Evolutionary conservation across 371 early-diverging fungal species (phyloP).

Genomic region (Syncephalis fuscata): DNA sequence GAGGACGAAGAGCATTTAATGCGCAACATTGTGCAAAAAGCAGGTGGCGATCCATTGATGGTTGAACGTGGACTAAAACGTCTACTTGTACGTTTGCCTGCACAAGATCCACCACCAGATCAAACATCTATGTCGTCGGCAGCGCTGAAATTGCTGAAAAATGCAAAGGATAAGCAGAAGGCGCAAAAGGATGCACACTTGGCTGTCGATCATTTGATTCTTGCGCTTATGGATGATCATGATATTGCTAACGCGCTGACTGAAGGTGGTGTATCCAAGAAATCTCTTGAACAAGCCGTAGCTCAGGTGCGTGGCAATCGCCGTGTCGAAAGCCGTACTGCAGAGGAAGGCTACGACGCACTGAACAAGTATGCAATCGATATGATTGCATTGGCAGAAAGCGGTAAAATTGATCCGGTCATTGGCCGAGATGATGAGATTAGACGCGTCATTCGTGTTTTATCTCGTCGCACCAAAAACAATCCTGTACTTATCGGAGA

Average conservation of each 20-base stretch:
- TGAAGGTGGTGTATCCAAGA: slow-evolving; percentile 50
- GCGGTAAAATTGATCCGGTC: slow-evolving; percentile 68
- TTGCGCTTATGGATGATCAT: slow-evolving; percentile 55
- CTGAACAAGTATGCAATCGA: slow-evolving; percentile 89
- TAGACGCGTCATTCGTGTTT: slow-evolving; percentile 59
- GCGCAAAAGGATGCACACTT: slow-evolving; percentile 73
- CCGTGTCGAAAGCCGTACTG: slow-evolving; percentile 65
- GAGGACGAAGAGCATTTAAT: slow-evolving; percentile 50
- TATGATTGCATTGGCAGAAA: slow-evolving; percentile 58
- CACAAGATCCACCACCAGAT: slow-evolving; percentile 75
- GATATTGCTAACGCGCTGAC: slow-evolving; percentile 38
- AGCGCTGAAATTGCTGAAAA: slow-evolving; percentile 38
- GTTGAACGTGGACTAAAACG: slow-evolving; percentile 68
- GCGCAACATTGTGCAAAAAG: slow-evolving; percentile 54
- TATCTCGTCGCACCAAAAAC: slow-evolving; percentile 77
- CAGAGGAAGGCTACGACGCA: slow-evolving; percentile 73
- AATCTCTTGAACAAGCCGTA: slow-evolving; percentile 59
- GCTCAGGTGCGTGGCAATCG: slow-evolving; percentile 68
- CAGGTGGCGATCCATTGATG: slow-evolving; percentile 56
- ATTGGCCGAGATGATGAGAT: slow-evolving; percentile 82
- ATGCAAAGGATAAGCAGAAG: slow-evolving; percentile 59
- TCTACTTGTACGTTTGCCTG: slow-evolving; percentile 54
- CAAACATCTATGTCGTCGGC: slow-evolving; percentile 44
- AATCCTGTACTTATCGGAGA: slow-evolving; percentile 85
- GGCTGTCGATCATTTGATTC: slow-evolving; percentile 73